Evolutionary conservation across 106 monocot genomes (phyloP).

Genomic region (Amphibolis antarctica): DNA sequence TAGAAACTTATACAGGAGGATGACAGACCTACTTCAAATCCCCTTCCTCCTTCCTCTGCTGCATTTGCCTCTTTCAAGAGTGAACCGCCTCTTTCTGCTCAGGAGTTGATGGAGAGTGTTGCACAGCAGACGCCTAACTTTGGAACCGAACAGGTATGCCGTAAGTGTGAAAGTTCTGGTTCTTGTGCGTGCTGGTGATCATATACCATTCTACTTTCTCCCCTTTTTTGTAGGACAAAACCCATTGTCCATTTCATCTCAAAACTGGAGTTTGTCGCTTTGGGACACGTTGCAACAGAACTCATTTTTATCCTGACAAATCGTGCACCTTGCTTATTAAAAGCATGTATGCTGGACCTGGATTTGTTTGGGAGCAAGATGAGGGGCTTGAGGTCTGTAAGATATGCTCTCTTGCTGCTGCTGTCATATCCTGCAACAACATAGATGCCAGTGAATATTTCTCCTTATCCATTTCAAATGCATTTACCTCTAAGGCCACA

Average conservation of each 20-base stretch:
- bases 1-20: constrained; percentile 33
- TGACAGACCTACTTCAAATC: constrained; percentile 90
- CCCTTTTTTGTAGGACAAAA: constrained; percentile 62
- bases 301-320: constrained; percentile 94
- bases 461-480: not conserved
- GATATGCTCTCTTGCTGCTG: constrained; percentile 35
- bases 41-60: constrained; percentile 76
- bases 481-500: not conserved
- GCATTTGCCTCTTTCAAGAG: constrained; percentile 39
- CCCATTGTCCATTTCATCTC: constrained; percentile 93
- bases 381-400: constrained; percentile 99
- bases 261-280: constrained; percentile 96
- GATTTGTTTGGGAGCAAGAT: constrained; percentile 92
- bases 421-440: constrained; percentile 58
- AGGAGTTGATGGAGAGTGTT: constrained; percentile 59
- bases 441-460: not conserved
- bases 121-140: constrained; percentile 88
- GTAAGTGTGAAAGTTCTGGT: not conserved
- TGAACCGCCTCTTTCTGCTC: constrained; percentile 32
- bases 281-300: constrained; percentile 71
- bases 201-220: not conserved
- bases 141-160: constrained; percentile 83
- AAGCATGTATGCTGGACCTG: constrained; percentile 95
- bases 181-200: not conserved
- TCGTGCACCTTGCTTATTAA: constrained; percentile 88